Base-by-base conservation (phyloP, 306 rosid genomes). In the Ammopiptanthus mongolicus region DNA sequence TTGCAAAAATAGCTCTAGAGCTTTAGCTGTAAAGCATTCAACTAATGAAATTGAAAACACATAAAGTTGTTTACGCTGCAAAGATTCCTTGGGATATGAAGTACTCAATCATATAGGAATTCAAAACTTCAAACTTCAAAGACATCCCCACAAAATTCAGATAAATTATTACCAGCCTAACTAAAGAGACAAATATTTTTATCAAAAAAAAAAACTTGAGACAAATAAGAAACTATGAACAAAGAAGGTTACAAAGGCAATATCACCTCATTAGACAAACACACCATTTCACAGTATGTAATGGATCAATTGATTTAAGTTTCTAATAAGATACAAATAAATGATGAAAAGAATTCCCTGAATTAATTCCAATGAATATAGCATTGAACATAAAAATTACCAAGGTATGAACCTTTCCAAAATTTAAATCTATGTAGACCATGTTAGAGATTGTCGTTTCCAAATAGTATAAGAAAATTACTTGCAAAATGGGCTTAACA, bases 121-220 rank as follows among this genome's bases (percentile, higher is more conserved):
- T 14, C 56, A 25, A 53, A 59, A 23, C 5, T 80, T 25, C 21
- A 70, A 74, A 57, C 8, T 80, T 19, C 36, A 70, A 74, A 57
- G 73, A 17, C 63, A 44, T 56, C 23, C 31, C 44, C 52, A 68
- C 29, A 71, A 48, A 69, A 67, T 63, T 56, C 34, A 6, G 28
- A 63, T 36, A 46, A 21, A 9, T 23, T 41, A 21, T 15, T 28
- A 17, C 65, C 68, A 44, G 12, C n/a, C n/a, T n/a, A n/a, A n/a
- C n/a, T n/a, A n/a, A n/a, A n/a, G n/a, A n/a, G n/a, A n/a, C n/a
- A n/a, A n/a, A n/a, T n/a, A n/a, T n/a, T n/a, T n/a, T n/a, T n/a
- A n/a, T n/a, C n/a, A n/a, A n/a, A n/a, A n/a, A n/a, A n/a, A 53
- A 55, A 25, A 15, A 19, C 11, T 42, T 23, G 25, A 56, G 14